These are phyloP conservation scores for Calonectria montana DNA, from an alignment of 2,329 filamentous ascomycete species.

Conservation along the genomic window DNA sequence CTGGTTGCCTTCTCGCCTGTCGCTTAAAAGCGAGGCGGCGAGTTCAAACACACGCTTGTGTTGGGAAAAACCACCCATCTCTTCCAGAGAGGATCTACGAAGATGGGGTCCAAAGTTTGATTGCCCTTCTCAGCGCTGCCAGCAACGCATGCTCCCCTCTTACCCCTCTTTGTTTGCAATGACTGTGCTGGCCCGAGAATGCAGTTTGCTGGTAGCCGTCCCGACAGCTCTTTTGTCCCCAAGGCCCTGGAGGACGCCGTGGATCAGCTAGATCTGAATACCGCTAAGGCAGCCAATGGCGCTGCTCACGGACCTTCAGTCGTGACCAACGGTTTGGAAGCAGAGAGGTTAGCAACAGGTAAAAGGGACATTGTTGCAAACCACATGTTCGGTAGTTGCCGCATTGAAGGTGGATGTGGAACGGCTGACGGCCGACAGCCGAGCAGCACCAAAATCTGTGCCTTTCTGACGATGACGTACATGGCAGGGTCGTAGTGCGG, in stretches of 20 bases:
- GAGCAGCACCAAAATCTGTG: neutral
- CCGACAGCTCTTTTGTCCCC: conserved; percentile 72
- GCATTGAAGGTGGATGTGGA: conserved; percentile 1
- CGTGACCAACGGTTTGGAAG: conserved; percentile 36
- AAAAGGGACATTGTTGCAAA: neutral
- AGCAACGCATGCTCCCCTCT: conserved; percentile 76
- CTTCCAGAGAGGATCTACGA: too few species aligned
- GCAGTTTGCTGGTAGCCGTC: conserved; percentile 79
- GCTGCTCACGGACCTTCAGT: conserved; percentile 18
- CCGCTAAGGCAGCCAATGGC: conserved; percentile 12
- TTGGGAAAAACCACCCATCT: conserved; percentile 85
- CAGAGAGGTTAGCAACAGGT: conserved; percentile 35
- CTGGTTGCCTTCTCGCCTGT: conserved; percentile 91
- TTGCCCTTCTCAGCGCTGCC: conserved; percentile 83
- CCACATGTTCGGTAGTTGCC: neutral
- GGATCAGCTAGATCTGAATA: conserved; percentile 25
- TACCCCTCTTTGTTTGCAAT: neutral
- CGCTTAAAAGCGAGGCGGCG: conserved; percentile 82
- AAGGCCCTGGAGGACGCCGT: conserved; percentile 57
- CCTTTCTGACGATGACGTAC: conserved; percentile 10
- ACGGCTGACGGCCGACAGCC: neutral
- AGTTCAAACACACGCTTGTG: conserved; percentile 84
- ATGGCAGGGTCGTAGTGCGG: neutral
- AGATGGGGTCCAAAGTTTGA: too few species aligned
- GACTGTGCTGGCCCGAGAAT: conserved; percentile 15